Conservation (phyloP, 2,329 filamentous ascomycete genomes). For the Fusarium sp. region DNA sequence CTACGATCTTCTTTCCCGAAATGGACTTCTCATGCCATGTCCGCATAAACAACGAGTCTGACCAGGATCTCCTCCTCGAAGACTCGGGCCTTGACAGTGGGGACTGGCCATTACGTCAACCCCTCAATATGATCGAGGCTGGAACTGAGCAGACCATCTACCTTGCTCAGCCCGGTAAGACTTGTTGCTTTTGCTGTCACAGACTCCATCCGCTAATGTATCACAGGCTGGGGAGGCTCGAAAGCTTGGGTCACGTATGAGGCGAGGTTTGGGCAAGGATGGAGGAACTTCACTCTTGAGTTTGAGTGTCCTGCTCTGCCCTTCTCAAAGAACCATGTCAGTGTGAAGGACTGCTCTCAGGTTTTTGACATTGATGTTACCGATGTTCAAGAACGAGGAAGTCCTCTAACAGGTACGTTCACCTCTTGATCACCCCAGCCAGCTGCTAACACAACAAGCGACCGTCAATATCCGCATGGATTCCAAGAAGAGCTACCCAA, state of each 20-base stretch:
- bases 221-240: conserved; percentile 21
- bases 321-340: conserved; percentile 20
- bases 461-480: conserved; percentile 27
- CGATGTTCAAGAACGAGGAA: conserved; percentile 23
- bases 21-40: conserved; percentile 37
- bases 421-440: rapidly evolving
- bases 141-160: conserved; percentile 27
- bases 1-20: rapidly evolving
- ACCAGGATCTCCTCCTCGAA: conserved; percentile 31
- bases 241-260: conserved; percentile 33
- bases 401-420: conserved; percentile 19
- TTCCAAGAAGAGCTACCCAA: background rate
- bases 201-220: background rate
- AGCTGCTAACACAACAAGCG: conserved; percentile 1
- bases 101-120: conserved; percentile 32
- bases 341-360: conserved; percentile 13
- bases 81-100: conserved; percentile 28
- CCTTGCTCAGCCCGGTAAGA: conserved; percentile 24
- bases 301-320: conserved; percentile 33
- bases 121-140: conserved; percentile 30
- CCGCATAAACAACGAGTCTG: conserved; percentile 17
- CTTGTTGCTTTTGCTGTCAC: background rate
- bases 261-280: conserved; percentile 16
- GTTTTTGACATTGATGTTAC: conserved; percentile 25
- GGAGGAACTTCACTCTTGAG: conserved; percentile 32